phyloP scores from a whole-genome alignment of 495 filamentous ascomycete genomes.

The Aspergillus baeticus region DNA sequence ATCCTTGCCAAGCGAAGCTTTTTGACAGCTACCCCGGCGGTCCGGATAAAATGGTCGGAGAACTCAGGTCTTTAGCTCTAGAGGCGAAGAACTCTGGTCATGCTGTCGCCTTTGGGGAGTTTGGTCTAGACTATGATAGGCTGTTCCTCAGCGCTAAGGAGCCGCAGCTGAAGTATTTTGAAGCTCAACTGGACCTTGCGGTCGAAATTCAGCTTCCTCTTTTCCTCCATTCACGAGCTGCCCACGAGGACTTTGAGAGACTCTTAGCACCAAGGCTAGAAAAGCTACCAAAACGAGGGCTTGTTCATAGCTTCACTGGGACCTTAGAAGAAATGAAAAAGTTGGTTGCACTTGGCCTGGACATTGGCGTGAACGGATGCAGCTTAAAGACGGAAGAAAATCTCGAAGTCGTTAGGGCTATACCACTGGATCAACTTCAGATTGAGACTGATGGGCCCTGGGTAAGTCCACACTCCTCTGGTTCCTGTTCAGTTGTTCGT shows the following conservation, averaged over 20 bases:
- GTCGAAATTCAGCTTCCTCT: conserved; percentile 76
- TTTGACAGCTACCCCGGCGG: conserved; percentile 61
- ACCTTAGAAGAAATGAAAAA: conserved; percentile 77
- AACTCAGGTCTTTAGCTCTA: conserved; percentile 58
- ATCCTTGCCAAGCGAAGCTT: conserved; percentile 77
- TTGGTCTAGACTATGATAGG: conserved; percentile 94
- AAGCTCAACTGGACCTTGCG: conserved; percentile 74
- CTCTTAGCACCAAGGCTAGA: conserved; percentile 53
- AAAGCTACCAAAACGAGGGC: conserved; percentile 64
- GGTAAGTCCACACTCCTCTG: no score
- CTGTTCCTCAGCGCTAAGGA: conserved; percentile 74
- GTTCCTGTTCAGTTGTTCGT: neutral
- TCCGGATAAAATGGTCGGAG: conserved; percentile 55
- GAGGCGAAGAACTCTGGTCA: conserved; percentile 46
- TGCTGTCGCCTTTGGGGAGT: conserved; percentile 86
- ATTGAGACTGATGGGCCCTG: conserved; percentile 95
- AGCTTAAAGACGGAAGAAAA: conserved; percentile 91
- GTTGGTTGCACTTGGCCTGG: conserved; percentile 71
- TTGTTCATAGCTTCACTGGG: conserved; percentile 92
- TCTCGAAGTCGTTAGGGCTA: conserved; percentile 71
- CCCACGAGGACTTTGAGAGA: conserved; percentile 74
- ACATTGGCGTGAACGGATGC: conserved; percentile 89
- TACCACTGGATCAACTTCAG: conserved; percentile 74
- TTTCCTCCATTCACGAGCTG: conserved; percentile 87
- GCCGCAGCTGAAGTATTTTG: conserved; percentile 81